Evolutionary conservation across 1,284 basidiomycete genomes (phyloP).

Genomic region (Cryptococcus sp.): DNA sequence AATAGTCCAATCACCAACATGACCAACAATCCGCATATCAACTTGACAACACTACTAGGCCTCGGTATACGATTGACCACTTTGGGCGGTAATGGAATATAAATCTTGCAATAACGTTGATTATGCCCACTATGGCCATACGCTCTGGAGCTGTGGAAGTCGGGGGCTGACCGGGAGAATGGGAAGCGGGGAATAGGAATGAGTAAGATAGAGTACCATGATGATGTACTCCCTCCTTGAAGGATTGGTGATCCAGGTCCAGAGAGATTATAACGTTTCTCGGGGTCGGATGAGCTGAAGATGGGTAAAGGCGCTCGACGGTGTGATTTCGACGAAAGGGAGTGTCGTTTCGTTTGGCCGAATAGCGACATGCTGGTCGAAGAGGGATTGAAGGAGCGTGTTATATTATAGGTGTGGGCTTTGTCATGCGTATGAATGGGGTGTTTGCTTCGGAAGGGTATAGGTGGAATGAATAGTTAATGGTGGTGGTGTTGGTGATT

Average conservation of each 20-base stretch:
- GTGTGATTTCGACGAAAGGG: constrained; percentile 24
- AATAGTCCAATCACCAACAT: constrained; percentile 47
- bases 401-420: too few species aligned
- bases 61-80: constrained; percentile 51
- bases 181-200: constrained; percentile 39
- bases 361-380: constrained; percentile 45
- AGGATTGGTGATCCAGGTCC: constrained; percentile 15
- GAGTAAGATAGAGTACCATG: constrained; percentile 38
- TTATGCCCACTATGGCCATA: background rate
- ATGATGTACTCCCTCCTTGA: constrained; percentile 13
- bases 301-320: constrained; percentile 45
- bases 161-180: constrained; percentile 7
- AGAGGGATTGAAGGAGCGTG: background rate
- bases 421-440: too few species aligned
- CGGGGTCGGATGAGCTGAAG: constrained; percentile 28
- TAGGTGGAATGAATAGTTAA: too few species aligned
- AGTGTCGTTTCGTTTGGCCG: constrained; percentile 45
- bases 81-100: constrained; percentile 61
- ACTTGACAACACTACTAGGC: constrained; percentile 49
- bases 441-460: too few species aligned
- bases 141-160: background rate
- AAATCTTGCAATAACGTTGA: constrained; percentile 31
- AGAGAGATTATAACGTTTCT: constrained; percentile 36
- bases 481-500: background rate
- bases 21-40: constrained; percentile 53